Percentiles rank a stretch among this genome's conserved stretches.
These are phyloP conservation scores for Proliferodiscus dingleyae DNA, from an alignment of 2,329 filamentous ascomycete species.

Conservation along the genomic window DNA sequence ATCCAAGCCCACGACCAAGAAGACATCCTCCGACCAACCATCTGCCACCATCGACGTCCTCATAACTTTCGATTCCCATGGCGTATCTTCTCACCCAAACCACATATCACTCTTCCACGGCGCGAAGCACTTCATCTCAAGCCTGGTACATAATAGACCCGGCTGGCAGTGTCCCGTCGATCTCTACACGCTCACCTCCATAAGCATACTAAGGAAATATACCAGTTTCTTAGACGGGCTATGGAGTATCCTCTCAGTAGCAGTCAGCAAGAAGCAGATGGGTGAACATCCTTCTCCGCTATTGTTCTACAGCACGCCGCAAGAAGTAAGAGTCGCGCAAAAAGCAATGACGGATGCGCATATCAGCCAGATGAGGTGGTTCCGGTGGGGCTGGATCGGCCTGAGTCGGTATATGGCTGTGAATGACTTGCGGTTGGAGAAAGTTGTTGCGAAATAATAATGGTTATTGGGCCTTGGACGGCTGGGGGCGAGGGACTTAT, in stretches of 20 bases:
- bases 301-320: conserved; percentile 66
- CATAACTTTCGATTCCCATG: conserved; percentile 81
- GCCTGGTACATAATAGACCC: conserved; percentile 57
- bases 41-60: conserved; percentile 50
- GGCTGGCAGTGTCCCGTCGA: conserved; percentile 71
- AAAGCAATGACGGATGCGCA: conserved; percentile 86
- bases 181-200: conserved; percentile 77
- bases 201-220: conserved; percentile 77
- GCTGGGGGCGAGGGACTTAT: conserved; percentile 1
- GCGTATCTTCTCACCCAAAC: conserved; percentile 87
- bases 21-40: conserved; percentile 34
- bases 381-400: conserved; percentile 91
- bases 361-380: conserved; percentile 97
- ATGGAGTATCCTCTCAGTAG: conserved; percentile 59
- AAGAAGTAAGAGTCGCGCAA: conserved; percentile 63
- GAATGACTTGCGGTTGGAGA: conserved; percentile 72
- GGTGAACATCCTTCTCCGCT: conserved; percentile 53
- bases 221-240: conserved; percentile 68
- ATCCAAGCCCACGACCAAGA: conserved; percentile 29
- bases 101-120: conserved; percentile 87
- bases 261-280: conserved; percentile 37
- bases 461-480: background rate
- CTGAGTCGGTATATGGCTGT: conserved; percentile 92
- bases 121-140: conserved; percentile 64
- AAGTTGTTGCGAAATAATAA: conserved; percentile 28